phyloP scores from a whole-genome alignment of 306 rosid species.

The Vicia faba region DNA sequence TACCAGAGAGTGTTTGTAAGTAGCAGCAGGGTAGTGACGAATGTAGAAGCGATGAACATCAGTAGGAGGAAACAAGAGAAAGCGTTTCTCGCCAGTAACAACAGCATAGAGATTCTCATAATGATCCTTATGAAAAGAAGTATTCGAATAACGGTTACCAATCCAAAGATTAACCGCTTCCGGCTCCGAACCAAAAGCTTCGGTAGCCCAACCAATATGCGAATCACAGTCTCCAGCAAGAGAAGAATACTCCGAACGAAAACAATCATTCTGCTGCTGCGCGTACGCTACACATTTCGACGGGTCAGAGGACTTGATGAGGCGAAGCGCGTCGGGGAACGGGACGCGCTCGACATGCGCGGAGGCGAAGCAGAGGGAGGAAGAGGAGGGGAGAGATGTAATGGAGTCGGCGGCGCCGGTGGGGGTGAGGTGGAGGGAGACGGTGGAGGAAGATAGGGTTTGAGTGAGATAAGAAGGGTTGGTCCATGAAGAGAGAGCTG shows the following conservation, averaged over 20 bases:
- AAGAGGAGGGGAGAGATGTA: slow-evolving; percentile 28
- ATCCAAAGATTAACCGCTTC: slow-evolving; percentile 89
- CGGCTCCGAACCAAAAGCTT: slow-evolving; percentile 64
- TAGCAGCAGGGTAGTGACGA: slow-evolving; percentile 65
- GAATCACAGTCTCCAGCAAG: slow-evolving; percentile 64
- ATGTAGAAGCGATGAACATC: slow-evolving; percentile 80
- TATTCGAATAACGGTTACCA: slow-evolving; percentile 57
- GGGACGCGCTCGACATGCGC: slow-evolving; percentile 40
- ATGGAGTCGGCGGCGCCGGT: slow-evolving; percentile 75
- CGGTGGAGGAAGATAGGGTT: slow-evolving; percentile 53
- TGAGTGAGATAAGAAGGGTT: slow-evolving; percentile 53
- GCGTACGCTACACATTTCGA: slow-evolving; percentile 57
- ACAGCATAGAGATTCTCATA: slow-evolving; percentile 88
- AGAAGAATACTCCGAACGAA: slow-evolving; percentile 60
- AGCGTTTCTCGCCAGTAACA: slow-evolving; percentile 70
- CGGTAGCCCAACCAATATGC: slow-evolving; percentile 65
- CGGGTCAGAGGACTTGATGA: slow-evolving; percentile 37
- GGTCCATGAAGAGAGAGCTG: slow-evolving; percentile 67
- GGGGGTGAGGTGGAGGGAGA: slow-evolving; percentile 86
- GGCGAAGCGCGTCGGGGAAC: slow-evolving; percentile 45
- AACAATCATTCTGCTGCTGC: slow-evolving; percentile 83
- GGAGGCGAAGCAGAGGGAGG: slow-evolving; percentile 52
- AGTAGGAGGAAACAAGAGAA: slow-evolving; percentile 75
- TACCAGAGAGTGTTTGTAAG: slow-evolving; percentile 59
- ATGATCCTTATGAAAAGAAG: slow-evolving; percentile 82